phyloP scores from a whole-genome alignment of 2,329 filamentous ascomycete genomes.

The Fonsecaea nubica region DNA sequence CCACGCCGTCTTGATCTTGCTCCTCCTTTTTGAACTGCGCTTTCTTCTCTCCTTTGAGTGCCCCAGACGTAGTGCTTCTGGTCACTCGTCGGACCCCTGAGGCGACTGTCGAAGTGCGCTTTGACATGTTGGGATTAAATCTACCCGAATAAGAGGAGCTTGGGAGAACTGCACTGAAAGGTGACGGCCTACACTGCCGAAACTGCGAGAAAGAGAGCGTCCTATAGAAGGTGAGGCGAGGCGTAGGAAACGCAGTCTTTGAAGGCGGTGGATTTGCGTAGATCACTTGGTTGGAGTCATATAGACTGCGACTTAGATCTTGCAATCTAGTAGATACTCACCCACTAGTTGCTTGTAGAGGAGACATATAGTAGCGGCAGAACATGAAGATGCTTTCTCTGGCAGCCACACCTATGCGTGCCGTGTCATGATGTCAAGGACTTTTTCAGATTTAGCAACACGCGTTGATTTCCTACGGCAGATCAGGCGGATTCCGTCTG shows the following conservation, averaged over 20 bases:
- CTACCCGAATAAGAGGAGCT: neutral
- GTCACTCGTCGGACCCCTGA: conserved; percentile 29
- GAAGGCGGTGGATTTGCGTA: neutral
- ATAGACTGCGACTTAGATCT: neutral
- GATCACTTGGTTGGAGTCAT: neutral
- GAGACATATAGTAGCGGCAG: neutral
- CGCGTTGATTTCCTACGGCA: neutral
- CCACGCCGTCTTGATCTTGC: conserved; percentile 8
- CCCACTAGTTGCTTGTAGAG: neutral
- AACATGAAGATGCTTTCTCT: neutral
- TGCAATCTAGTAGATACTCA: neutral
- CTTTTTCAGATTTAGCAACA: neutral
- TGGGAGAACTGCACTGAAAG: neutral
- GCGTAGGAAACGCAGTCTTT: neutral
- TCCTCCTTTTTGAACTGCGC: conserved; percentile 15
- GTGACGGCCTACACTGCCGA: neutral
- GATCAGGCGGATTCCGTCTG: neutral
- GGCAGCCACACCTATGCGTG: neutral
- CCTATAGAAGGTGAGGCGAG: neutral
- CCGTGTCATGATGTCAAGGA: conserved; percentile 5
- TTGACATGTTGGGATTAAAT: neutral
- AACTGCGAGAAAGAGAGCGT: neutral
- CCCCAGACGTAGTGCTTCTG: conserved; percentile 17
- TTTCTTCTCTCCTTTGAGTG: neutral
- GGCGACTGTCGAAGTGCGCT: conserved; percentile 20